These are phyloP conservation scores for Neltuma alba DNA, from an alignment of 306 rosid species.

Conservation along the genomic window DNA sequence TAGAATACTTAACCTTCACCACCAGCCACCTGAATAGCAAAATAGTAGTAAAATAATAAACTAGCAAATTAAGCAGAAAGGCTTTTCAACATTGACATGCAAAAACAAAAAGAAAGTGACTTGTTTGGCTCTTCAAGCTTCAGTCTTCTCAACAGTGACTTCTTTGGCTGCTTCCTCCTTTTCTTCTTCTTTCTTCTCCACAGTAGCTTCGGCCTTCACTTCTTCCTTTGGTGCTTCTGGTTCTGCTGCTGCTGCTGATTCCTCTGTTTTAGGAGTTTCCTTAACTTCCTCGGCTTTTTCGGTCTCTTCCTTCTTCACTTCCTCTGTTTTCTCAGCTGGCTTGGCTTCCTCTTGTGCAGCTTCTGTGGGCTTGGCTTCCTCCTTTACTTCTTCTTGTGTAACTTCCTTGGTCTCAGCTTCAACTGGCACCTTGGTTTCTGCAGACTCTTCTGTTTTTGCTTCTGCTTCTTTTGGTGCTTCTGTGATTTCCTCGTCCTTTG, in stretches of 20 bases:
- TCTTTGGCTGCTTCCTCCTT: conserved; percentile 42
- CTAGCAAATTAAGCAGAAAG: conserved; percentile 40
- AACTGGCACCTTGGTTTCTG: conserved; percentile 43
- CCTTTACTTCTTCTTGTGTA: conserved; percentile 27
- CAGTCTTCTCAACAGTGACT: conserved; percentile 54
- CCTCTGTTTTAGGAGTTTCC: conserved; percentile 31
- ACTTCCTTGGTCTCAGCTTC: conserved; percentile 55
- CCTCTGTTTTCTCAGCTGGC: conserved; percentile 43
- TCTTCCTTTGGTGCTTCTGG: conserved; percentile 29
- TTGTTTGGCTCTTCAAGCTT: too few relatives aligned
- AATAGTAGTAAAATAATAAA: conserved; percentile 20
- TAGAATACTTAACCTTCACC: conserved; percentile 35
- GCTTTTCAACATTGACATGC: conserved; percentile 52
- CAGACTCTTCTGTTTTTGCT: conserved; percentile 32
- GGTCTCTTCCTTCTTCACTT: conserved; percentile 46
- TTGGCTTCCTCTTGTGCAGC: conserved; percentile 40
- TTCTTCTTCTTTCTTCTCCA: conserved; percentile 22
- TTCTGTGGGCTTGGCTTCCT: conserved; percentile 46
- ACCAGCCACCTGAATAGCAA: conserved; percentile 15
- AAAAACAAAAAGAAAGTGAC: conserved; percentile 35
- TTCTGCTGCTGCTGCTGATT: not conserved
- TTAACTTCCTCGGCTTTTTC: conserved; percentile 36
- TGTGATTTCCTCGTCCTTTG: conserved; percentile 35
- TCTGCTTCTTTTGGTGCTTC: conserved; percentile 27
- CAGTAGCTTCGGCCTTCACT: conserved; percentile 21